phyloP scores from a whole-genome alignment of 2,329 filamentous ascomycete species.

The Penicillium italicum region DNA sequence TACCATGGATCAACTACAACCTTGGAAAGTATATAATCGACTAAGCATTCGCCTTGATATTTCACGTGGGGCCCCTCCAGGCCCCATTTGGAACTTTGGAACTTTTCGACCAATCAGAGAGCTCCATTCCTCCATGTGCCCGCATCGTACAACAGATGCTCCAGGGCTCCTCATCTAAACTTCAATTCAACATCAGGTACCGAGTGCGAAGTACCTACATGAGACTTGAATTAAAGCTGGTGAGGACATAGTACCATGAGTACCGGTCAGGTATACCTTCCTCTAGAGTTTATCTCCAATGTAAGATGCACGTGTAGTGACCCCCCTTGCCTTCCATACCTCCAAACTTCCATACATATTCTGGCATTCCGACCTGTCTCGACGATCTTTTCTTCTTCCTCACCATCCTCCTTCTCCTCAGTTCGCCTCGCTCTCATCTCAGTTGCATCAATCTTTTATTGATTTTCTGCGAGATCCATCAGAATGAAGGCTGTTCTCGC shows the following conservation, averaged over 20 bases:
- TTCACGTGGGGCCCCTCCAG: neutral
- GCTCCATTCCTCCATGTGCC: neutral
- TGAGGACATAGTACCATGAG: neutral
- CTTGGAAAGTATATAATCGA: no score
- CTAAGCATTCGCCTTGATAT: neutral
- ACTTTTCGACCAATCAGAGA: neutral
- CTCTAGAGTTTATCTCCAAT: neutral
- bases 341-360: neutral
- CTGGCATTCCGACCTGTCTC: neutral
- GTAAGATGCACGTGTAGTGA: neutral
- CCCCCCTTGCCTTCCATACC: neutral
- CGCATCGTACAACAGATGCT: neutral
- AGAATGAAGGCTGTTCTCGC: constrained; percentile 45
- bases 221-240: neutral
- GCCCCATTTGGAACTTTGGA: neutral
- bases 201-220: neutral
- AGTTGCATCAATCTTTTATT: neutral
- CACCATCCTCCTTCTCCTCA: neutral
- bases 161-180: neutral
- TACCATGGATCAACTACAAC: neutral
- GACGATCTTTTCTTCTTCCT: neutral
- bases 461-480: neutral
- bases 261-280: neutral
- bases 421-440: neutral
- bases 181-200: neutral